Base-by-base conservation (phyloP, 106 monocot genomes). In the Dioscorea dumetorum region DNA sequence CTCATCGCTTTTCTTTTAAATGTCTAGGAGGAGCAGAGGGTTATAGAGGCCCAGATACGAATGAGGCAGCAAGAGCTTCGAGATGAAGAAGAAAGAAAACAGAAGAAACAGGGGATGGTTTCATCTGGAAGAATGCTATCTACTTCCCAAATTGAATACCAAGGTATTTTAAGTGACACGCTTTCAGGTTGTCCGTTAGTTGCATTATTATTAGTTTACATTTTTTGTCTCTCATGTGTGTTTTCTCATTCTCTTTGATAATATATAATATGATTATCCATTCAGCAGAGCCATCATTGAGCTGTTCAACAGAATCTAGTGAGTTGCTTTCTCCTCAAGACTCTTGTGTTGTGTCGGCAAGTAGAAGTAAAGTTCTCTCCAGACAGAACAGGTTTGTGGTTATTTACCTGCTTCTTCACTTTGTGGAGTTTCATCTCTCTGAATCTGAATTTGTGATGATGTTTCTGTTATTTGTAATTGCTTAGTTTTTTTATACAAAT, bases 21-120 rank as follows among this genome's bases (percentile, higher is more conserved):
- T 35, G 21, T 68, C 16, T 61, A 94, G 94, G 94, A 94, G 68
- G 94, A 90, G 67, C 94, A 94, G 65, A 84, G 66, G 76, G 82
- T 94, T 64, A 90, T 94, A 66, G 94, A 94, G 68, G 94, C 94
- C 22, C 87, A 90, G 64, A 90, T 94, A 73, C 77, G 94, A 74
- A 82, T 94, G 79, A 72, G 82, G 50, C 87, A 82, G 66, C 80
- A 82, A 59, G 90, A 94, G 69, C 69, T 79, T 18, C 76, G 74
- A 48, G 82, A 84, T 16, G 90, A 82, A 61, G 84, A 78, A 63
- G 84, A 87, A 68, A 84, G 75, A 61, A 68, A 82, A 58, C 67
- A 77, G 49, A 87, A 87, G 67, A 82, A 66, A 66, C 72, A 84
- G 23, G 70, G 70, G 24, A 22, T 68, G 10, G 71, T 58, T 75